phyloP scores from a whole-genome alignment of 495 filamentous ascomycete genomes.

The Cairneyella variabilis region DNA sequence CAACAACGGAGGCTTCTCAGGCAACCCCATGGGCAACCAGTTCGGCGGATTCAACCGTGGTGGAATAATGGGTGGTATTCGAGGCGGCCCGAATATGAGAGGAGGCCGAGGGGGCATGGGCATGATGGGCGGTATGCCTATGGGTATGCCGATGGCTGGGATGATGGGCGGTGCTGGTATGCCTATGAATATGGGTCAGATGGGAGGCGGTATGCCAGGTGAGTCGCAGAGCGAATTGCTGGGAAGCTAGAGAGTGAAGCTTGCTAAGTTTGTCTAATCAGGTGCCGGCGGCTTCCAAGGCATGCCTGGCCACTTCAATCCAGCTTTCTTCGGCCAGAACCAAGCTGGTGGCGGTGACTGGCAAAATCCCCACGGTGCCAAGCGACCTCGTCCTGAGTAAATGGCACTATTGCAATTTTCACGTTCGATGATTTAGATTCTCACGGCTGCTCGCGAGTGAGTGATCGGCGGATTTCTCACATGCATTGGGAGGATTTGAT shows the following conservation, averaged over 20 bases:
- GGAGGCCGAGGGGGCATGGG: conserved; percentile 66
- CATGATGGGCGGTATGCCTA: conserved; percentile 65
- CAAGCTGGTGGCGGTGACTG: conserved; percentile 47
- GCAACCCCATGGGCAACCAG: conserved; percentile 48
- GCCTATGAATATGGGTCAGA: conserved; percentile 54
- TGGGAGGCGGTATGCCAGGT: conserved; percentile 47
- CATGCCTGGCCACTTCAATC: conserved; percentile 70
- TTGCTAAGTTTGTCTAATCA: conserved; percentile 18
- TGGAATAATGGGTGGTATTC: conserved; percentile 69
- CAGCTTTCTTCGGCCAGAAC: conserved; percentile 69
- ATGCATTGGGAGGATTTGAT: conserved; percentile 18
- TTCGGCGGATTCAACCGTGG: conserved; percentile 54
- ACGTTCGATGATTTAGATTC: not conserved
- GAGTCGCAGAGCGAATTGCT: conserved; percentile 19
- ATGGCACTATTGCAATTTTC: not conserved
- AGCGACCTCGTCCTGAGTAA: conserved; percentile 69
- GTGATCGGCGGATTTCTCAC: not conserved
- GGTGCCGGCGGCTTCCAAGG: conserved; percentile 60
- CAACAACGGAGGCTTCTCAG: conserved; percentile 57
- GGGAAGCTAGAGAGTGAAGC: not conserved
- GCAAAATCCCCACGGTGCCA: conserved; percentile 84
- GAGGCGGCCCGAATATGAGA: conserved; percentile 67
- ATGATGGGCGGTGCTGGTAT: conserved; percentile 44
- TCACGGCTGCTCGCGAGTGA: not conserved
- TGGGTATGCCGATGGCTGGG: conserved; percentile 45